These are phyloP conservation scores for Mucor racemosus DNA, from an alignment of 371 early-diverging fungal genomes.

Conservation along the genomic window DNA sequence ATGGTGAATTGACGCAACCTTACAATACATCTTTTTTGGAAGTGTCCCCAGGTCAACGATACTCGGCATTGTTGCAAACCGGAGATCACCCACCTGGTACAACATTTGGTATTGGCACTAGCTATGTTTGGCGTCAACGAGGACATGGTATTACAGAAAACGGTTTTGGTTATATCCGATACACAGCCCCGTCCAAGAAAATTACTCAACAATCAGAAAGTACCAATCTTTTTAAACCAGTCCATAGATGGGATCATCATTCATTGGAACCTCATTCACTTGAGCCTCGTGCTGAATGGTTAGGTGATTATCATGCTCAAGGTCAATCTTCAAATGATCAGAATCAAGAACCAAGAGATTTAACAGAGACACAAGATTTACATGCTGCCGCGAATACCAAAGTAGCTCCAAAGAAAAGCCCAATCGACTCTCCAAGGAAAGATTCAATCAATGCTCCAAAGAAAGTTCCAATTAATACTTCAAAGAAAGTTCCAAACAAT, in stretches of 20 bases:
- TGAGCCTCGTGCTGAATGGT: not conserved
- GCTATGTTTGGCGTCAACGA: slow-evolving; percentile 29
- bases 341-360: not conserved
- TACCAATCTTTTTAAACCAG: slow-evolving; percentile 2
- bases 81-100: slow-evolving; percentile 22
- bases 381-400: not conserved
- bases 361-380: not conserved
- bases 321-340: not conserved
- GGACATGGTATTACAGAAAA: slow-evolving; percentile 31
- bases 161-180: slow-evolving; percentile 33
- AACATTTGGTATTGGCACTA: slow-evolving; percentile 32
- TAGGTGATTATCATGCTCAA: not conserved
- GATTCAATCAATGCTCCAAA: no score
- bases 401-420: no score
- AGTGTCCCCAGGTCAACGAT: slow-evolving; percentile 37
- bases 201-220: not conserved
- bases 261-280: not conserved
- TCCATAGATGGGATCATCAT: not conserved
- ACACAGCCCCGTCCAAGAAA: slow-evolving; percentile 6
- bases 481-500: not conserved
- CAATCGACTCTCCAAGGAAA: no score
- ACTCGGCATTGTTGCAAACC: slow-evolving; percentile 30
- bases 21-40: slow-evolving; percentile 27
- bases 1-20: slow-evolving; percentile 39
- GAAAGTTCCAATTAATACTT: not conserved